Base-by-base conservation (phyloP, 441 rosid genomes). In the Bocquillonia castaneifolia region DNA sequence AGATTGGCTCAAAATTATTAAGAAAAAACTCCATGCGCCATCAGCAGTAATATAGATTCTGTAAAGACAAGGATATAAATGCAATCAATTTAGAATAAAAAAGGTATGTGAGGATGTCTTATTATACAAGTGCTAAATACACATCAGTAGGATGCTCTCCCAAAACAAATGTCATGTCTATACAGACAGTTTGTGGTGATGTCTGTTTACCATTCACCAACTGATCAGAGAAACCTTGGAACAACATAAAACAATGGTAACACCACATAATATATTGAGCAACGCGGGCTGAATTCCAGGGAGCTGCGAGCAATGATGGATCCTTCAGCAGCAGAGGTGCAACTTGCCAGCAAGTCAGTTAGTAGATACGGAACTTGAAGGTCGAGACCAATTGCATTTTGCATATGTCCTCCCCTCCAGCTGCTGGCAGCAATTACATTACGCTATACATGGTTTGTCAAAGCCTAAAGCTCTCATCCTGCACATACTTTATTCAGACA, bases 361-460 rank as follows among this genome's bases (percentile, higher is more conserved):
- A 64, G 70, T 56, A 68, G 73, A 68, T 67, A 80, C 77, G 74
- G 65, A 66, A 58, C 68, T 48, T 63, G 74, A 68, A 76, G 75
- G 64, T 55, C 12, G 40, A 71, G 23, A 53, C 23, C 64, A 23
- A 65, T 58, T 54, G 42, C 71, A 66, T 48, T 40, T 61, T 62
- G 36, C 62, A 20, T 4, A 45, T 12, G 39, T 70, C 72, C 37
- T 40, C 42, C 34, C 70, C 71, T 57, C 77, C 69, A 25, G 58
- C 72, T 7, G 67, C 80, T 28, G 65, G 57, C 65, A 54, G 69
- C 69, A 59, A 26, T 57, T 44, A 53, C 64, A 62, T 36, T 67
- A 59, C 18, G 61, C 66, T 39, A 40, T 66, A 58, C 79, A 57
- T 44, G 63, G 71, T 23, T 61, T 0, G 51, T 36, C 20, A 59